Evolutionary conservation across 176 grass and related monocot species (phyloP).

Genomic region (Lolium rigidum): DNA sequence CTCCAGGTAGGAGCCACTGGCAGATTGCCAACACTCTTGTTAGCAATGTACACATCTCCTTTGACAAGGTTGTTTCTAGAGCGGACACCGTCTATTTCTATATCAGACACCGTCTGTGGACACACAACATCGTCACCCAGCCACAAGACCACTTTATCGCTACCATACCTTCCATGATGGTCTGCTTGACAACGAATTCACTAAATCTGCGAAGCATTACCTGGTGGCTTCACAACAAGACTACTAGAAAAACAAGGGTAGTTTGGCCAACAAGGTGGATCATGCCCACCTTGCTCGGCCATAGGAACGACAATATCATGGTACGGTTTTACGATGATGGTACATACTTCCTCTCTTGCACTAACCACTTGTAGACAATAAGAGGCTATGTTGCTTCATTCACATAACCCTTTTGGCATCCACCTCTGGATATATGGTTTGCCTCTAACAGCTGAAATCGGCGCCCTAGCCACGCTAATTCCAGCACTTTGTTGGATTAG

Average conservation of each 20-base stretch:
- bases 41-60: too few species aligned
- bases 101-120: too few species aligned
- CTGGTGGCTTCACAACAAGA: background rate
- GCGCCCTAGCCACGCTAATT: background rate
- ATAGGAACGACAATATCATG: background rate
- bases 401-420: background rate
- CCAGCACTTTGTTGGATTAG: background rate
- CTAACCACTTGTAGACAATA: background rate
- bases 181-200: background rate
- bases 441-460: background rate
- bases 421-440: background rate
- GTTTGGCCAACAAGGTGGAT: background rate
- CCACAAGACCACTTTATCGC: background rate
- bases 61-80: too few species aligned
- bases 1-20: too few species aligned
- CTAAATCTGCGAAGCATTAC: background rate
- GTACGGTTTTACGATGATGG: background rate
- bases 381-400: background rate
- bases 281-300: background rate
- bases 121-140: too few species aligned
- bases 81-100: too few species aligned
- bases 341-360: background rate
- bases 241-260: background rate
- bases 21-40: too few species aligned
- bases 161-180: background rate